These are phyloP conservation scores for Mayamaea pseudoterrestris DNA, from an alignment of 108 stramenopile genomes.

Conservation along the genomic window DNA sequence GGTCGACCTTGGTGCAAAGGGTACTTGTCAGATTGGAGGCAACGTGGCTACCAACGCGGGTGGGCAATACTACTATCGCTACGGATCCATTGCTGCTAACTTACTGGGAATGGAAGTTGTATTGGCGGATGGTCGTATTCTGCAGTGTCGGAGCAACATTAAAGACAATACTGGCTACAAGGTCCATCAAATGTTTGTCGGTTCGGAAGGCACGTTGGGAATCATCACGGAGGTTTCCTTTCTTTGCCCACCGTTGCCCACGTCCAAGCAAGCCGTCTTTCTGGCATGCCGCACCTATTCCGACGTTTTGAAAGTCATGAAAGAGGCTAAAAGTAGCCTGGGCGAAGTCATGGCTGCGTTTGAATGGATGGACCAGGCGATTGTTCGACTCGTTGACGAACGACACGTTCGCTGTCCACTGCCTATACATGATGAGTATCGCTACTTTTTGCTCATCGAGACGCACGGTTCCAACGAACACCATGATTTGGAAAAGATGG, in stretches of 20 bases:
- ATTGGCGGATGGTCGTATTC: constrained; percentile 66
- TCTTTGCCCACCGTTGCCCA: constrained; percentile 40
- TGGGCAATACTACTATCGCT: constrained; percentile 70
- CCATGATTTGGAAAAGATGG: constrained; percentile 80
- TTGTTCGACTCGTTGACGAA: constrained; percentile 34
- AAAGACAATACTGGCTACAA: constrained; percentile 98
- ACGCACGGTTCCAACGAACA: constrained; percentile 71
- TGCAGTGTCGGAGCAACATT: constrained; percentile 47
- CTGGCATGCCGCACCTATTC: constrained; percentile 60
- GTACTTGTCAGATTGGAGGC: constrained; percentile 94
- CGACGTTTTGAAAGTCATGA: constrained; percentile 39
- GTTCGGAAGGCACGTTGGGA: constrained; percentile 93
- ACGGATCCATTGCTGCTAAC: constrained; percentile 80
- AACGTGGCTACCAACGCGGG: constrained; percentile 95
- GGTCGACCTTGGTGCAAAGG: constrained; percentile 92
- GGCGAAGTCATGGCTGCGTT: constrained; percentile 85
- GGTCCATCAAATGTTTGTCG: constrained; percentile 91
- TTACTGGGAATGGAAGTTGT: constrained; percentile 91
- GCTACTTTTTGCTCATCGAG: constrained; percentile 81
- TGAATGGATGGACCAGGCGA: constrained; percentile 79
- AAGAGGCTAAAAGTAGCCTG: constrained; percentile 47
- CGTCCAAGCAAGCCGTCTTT: constrained; percentile 59
- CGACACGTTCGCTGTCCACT: background rate
- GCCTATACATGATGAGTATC: constrained; percentile 1
- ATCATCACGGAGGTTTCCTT: constrained; percentile 81